phyloP scores from a whole-genome alignment of 2,329 filamentous ascomycete genomes.

The Exophiala alcalophila region DNA sequence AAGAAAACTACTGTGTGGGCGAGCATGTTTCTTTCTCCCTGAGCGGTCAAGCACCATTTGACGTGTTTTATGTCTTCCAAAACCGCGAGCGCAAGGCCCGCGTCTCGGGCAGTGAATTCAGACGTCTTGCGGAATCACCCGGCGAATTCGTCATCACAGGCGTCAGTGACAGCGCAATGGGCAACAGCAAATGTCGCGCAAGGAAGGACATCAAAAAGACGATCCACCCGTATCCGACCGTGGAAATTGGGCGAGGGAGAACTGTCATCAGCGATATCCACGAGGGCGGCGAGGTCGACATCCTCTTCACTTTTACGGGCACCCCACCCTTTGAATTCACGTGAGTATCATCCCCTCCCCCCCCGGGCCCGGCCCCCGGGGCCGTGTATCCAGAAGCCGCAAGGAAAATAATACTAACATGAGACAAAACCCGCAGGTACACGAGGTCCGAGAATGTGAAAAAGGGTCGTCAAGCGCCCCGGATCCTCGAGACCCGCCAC shows the following conservation, averaged over 20 bases:
- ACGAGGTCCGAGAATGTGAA: constrained; percentile 75
- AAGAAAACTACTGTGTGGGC: constrained; percentile 88
- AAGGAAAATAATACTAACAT: constrained; percentile 21
- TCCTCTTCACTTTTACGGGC: constrained; percentile 92
- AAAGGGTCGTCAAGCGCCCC: constrained; percentile 67
- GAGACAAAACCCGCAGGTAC: constrained; percentile 51
- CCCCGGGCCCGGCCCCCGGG: not conserved
- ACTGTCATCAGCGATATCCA: constrained; percentile 87
- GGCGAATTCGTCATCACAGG: constrained; percentile 85
- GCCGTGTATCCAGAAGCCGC: not conserved
- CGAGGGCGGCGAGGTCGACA: constrained; percentile 90
- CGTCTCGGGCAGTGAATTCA: constrained; percentile 65
- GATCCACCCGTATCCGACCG: constrained; percentile 89
- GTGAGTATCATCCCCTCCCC: constrained; percentile 32
- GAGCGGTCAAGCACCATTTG: constrained; percentile 86
- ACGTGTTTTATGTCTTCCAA: constrained; percentile 87
- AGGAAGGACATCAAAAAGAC: constrained; percentile 72
- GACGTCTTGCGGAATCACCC: constrained; percentile 85
- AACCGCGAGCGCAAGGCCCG: constrained; percentile 74
- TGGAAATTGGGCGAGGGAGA: constrained; percentile 80
- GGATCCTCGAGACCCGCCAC: constrained; percentile 85
- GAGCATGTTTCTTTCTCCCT: constrained; percentile 91
- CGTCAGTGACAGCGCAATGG: constrained; percentile 72
- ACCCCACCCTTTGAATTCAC: constrained; percentile 97
- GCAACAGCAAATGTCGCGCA: constrained; percentile 69